Conservation (phyloP, 2,329 filamentous ascomycete genomes). For the Ceratocystis ficicola region DNA sequence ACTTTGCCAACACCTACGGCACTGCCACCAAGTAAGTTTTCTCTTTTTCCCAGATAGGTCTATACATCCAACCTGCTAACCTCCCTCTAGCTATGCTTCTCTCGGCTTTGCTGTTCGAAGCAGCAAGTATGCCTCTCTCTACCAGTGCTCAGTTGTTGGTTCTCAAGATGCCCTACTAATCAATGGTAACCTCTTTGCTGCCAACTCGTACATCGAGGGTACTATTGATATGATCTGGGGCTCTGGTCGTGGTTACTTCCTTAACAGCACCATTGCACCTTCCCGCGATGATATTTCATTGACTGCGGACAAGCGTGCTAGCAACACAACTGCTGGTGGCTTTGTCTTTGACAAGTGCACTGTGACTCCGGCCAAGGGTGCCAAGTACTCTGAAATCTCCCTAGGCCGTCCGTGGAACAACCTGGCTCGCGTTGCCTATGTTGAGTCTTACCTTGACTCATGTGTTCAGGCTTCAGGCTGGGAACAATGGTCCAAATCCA, state of each 20-base stretch:
- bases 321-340: slow-evolving; percentile 29
- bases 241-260: slow-evolving; percentile 33
- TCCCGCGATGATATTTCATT: slow-evolving; percentile 27
- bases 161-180: slow-evolving; percentile 42
- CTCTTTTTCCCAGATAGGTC: slow-evolving; percentile 26
- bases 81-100: slow-evolving; percentile 36
- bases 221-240: slow-evolving; percentile 33
- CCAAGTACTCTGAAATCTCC: slow-evolving; percentile 29
- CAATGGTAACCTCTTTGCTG: slow-evolving; percentile 37
- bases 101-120: slow-evolving; percentile 25
- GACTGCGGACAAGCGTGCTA: slow-evolving; percentile 31
- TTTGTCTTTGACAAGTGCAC: slow-evolving; percentile 30
- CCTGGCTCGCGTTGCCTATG: slow-evolving; percentile 39
- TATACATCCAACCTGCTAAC: slow-evolving; percentile 27
- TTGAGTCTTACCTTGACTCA: slow-evolving; percentile 37
- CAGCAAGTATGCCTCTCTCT: slow-evolving; percentile 25
- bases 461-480: slow-evolving; percentile 51
- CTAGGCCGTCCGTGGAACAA: slow-evolving; percentile 39
- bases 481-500: slow-evolving; percentile 40
- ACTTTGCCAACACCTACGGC: slow-evolving; percentile 35
- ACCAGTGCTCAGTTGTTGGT: slow-evolving; percentile 36
- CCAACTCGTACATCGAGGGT: slow-evolving; percentile 34
- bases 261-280: slow-evolving; percentile 29
- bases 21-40: slow-evolving; percentile 6
- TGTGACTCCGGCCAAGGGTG: slow-evolving; percentile 25